Conservation (phyloP, 2,329 filamentous ascomycete species). For the Colletotrichum higginsianum region DNA sequence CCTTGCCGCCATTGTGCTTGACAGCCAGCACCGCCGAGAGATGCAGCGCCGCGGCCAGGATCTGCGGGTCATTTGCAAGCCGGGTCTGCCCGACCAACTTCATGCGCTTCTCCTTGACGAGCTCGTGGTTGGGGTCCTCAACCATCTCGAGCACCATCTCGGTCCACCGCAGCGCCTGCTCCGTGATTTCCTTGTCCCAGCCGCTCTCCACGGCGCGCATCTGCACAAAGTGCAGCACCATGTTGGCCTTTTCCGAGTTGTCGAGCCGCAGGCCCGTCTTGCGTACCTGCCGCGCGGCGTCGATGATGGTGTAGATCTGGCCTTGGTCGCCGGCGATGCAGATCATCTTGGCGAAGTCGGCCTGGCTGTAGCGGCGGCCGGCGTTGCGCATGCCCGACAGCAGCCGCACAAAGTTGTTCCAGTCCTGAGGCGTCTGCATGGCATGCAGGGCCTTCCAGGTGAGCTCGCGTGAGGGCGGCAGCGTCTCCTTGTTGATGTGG, state of each 20-base stretch:
- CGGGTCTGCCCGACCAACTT: slow-evolving; percentile 38
- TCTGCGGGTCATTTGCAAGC: slow-evolving; percentile 59
- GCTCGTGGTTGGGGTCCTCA: slow-evolving; percentile 58
- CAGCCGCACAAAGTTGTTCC: slow-evolving; percentile 66
- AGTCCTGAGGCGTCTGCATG: slow-evolving; percentile 67
- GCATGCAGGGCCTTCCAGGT: slow-evolving; percentile 55
- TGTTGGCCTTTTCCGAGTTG: slow-evolving; percentile 57
- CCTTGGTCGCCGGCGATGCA: slow-evolving; percentile 58
- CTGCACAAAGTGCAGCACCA: slow-evolving; percentile 57
- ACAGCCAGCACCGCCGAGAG: slow-evolving; percentile 58
- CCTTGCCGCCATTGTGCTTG: slow-evolving; percentile 50
- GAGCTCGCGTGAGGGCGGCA: slow-evolving; percentile 60
- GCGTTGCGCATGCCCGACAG: slow-evolving; percentile 65
- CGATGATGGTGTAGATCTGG: slow-evolving; percentile 63
- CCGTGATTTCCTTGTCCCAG: slow-evolving; percentile 54
- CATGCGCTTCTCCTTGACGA: slow-evolving; percentile 31
- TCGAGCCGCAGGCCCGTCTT: slow-evolving; percentile 63
- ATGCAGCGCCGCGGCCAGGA: slow-evolving; percentile 59
- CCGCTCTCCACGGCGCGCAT: slow-evolving; percentile 57
- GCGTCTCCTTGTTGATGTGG: slow-evolving; percentile 57
- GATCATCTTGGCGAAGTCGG: slow-evolving; percentile 57
- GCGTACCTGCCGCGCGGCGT: slow-evolving; percentile 62
- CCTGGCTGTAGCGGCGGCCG: slow-evolving; percentile 53
- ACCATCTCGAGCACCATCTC: slow-evolving; percentile 66
- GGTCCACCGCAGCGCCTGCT: slow-evolving; percentile 61